Conservation (phyloP, 805 yeast genomes). For the Ascoidea rubescens region DNA sequence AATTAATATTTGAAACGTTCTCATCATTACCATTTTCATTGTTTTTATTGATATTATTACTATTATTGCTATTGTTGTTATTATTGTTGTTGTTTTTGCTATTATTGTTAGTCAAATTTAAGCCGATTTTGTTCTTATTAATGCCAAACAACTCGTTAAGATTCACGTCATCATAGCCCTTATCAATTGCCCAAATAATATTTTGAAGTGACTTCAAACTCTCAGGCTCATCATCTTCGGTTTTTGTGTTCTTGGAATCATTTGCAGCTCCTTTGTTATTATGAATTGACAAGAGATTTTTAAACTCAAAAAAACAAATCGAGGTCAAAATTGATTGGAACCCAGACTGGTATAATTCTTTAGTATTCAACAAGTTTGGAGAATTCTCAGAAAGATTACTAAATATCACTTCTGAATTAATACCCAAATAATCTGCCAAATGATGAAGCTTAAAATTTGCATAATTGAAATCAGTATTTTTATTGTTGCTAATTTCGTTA, state of each 20-base stretch:
- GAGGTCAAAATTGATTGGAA: slow-evolving; percentile 27
- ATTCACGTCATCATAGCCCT: slow-evolving; percentile 17
- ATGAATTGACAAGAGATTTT: slow-evolving; percentile 5
- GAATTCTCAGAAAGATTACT: not conserved
- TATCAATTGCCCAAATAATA: slow-evolving; percentile 12
- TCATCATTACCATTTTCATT: too few species aligned
- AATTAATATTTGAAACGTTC: too few species aligned
- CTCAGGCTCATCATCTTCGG: slow-evolving; percentile 1
- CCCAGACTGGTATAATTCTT: slow-evolving; percentile 23
- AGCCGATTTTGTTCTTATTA: not conserved
- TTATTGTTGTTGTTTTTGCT: not conserved
- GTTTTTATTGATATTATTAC: too few species aligned
- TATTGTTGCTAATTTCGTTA: not conserved
- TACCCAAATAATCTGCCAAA: slow-evolving; percentile 28
- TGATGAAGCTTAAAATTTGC: slow-evolving; percentile 22
- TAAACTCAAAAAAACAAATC: slow-evolving; percentile 27
- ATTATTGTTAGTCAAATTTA: too few species aligned
- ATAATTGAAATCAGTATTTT: slow-evolving; percentile 15
- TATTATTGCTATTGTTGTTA: not conserved
- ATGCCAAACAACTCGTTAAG: not conserved
- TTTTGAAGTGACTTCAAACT: slow-evolving; percentile 6
- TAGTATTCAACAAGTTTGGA: not conserved
- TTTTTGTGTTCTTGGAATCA: not conserved
- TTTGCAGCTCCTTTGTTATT: not conserved
- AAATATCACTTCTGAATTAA: slow-evolving; percentile 9